Evolutionary conservation across 202 grass and related monocot genomes (phyloP).

Genomic region (Cymbopogon flexuosus): DNA sequence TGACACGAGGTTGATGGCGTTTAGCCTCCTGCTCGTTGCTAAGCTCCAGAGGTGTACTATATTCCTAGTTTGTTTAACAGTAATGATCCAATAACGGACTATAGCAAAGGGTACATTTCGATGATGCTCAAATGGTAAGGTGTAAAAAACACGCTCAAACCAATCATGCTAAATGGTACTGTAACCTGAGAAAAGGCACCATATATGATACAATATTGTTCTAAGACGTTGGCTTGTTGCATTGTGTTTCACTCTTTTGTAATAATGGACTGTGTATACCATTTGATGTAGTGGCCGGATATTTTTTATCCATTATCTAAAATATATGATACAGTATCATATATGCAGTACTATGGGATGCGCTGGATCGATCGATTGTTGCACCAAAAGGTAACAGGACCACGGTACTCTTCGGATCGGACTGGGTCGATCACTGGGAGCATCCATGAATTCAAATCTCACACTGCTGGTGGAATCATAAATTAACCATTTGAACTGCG

Average conservation of each 20-base stretch:
- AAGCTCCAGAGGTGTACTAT: background rate
- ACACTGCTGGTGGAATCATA: background rate
- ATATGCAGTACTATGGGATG: background rate
- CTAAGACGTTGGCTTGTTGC: no score
- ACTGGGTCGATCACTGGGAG: background rate
- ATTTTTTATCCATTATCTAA: no score
- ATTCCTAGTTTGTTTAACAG: background rate
- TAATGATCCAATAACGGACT: background rate
- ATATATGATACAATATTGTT: no score
- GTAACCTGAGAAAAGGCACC: no score
- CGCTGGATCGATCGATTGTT: background rate
- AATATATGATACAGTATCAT: no score
- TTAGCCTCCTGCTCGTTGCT: background rate
- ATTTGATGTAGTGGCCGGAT: no score
- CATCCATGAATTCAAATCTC: background rate
- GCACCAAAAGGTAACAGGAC: background rate
- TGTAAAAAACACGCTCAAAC: background rate
- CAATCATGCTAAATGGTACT: background rate
- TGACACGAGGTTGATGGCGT: slow-evolving; percentile 19
- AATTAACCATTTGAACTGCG: slow-evolving; percentile 4
- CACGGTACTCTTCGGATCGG: background rate
- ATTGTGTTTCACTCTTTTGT: no score
- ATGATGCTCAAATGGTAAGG: background rate
- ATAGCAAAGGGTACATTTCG: background rate
- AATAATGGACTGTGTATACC: no score